Conservation (phyloP, 1,284 basidiomycete species). For the Ganoderma meredithae region DNA sequence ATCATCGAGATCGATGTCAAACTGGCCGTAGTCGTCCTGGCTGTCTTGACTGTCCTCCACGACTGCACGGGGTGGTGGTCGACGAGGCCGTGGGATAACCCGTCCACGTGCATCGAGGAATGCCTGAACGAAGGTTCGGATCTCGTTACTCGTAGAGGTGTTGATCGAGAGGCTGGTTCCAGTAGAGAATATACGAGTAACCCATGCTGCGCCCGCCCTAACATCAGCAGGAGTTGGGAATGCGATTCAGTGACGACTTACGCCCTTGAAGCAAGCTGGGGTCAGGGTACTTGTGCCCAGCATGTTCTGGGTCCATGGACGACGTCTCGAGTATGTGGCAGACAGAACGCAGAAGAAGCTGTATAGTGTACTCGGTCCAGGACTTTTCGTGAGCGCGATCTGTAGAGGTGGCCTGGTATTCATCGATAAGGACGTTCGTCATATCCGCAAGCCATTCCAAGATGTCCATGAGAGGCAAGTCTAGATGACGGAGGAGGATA, state of each 20-base stretch:
- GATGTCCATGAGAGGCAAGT: slow-evolving; percentile 61
- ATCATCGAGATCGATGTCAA: slow-evolving; percentile 67
- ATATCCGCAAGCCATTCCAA: slow-evolving; percentile 77
- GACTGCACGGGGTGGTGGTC: slow-evolving; percentile 41
- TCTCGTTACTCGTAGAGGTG: slow-evolving; percentile 58
- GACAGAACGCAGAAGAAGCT: slow-evolving; percentile 68
- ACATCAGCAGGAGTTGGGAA: slow-evolving; percentile 16
- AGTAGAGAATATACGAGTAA: slow-evolving; percentile 63
- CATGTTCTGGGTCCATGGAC: slow-evolving; percentile 45
- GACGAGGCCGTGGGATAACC: slow-evolving; percentile 56
- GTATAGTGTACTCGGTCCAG: slow-evolving; percentile 46
- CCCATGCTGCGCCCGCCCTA: slow-evolving; percentile 59
- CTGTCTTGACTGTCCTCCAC: slow-evolving; percentile 69
- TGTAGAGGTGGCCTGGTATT: slow-evolving; percentile 49
- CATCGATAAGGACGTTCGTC: slow-evolving; percentile 62
- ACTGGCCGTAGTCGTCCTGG: slow-evolving; percentile 72
- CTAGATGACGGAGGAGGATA: slow-evolving; percentile 70
- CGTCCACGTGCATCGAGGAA: slow-evolving; percentile 69
- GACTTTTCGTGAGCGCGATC: slow-evolving; percentile 26
- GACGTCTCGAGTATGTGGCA: slow-evolving; percentile 66
- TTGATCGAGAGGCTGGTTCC: slow-evolving; percentile 42
- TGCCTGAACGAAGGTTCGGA: slow-evolving; percentile 65
- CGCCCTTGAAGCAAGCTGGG: slow-evolving; percentile 65
- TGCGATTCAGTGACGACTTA: slow-evolving; percentile 44
- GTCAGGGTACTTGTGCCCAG: slow-evolving; percentile 65